Evolutionary conservation across 2,329 filamentous ascomycete species (phyloP), one percentile per base, ranked within the genome.

Genomic region (Albifimbria verrucaria): DNA sequence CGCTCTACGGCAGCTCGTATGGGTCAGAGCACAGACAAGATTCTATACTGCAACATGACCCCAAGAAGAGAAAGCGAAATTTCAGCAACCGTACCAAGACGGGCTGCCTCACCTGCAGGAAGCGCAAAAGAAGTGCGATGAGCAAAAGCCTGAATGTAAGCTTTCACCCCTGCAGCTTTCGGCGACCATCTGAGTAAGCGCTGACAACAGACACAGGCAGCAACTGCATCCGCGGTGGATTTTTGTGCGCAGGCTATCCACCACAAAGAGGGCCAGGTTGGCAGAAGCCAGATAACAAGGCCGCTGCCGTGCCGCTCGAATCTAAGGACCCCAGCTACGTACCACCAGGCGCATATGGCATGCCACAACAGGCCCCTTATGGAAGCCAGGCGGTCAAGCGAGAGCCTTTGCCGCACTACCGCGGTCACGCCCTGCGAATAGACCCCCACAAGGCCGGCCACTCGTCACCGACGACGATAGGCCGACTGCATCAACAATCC

Each of bases 51-150:
- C 81, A 84, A 62, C 79, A 80, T 5, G 83, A 87, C 59, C 77
- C 81, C 4, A 88, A 88, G 70, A 88, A 88, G 69, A 75, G 87
- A 48, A 90, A 90, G 71, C 80, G 87, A 39, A 90, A 90, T 65
- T 97, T 97, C 65, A 96, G 91, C 74, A 96, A 97, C 70, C 83
- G 93, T 54, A 97, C 93, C 20, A 97, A 97, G 74, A 97, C 92
- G 10, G 92, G 92, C 26, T 97, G 93, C 69, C 85, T 96, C 72
- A 97, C 93, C 6, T 97, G 93, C 69, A 82, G 93, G 55, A 84
- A 85, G 67, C 83, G 93, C 54, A 97, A 97, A 97, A 97, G 84
- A 97, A 97, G 73, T 97, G 94, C 67, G 93, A 97, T 67, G 94
- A 97, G 75, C 83, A 82, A 51, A 95, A 96, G 70, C 94, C 94